Percentiles rank a stretch among this genome's conserved stretches.
phyloP scores from a whole-genome alignment of 129 eudicot species.

The Escallonia rubra region DNA sequence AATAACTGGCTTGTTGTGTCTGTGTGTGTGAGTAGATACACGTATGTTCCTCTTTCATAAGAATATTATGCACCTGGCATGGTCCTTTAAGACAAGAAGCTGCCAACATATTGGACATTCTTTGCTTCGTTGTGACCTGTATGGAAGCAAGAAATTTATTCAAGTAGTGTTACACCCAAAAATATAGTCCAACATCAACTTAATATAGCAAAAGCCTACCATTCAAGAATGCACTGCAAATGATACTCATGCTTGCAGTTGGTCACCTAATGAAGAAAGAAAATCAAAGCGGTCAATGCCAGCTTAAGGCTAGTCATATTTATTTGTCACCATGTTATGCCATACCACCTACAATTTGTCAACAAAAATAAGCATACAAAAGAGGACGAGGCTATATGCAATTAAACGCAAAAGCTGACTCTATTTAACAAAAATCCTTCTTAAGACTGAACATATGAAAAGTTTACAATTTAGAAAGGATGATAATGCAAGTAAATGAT shows the following conservation, averaged over 20 bases:
- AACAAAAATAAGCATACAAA: neutral
- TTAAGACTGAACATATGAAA: no score
- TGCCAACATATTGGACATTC: conserved; percentile 90
- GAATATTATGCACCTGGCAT: conserved; percentile 45
- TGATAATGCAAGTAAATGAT: no score
- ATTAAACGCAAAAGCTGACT: neutral
- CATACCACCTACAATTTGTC: conserved; percentile 2
- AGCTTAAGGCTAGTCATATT: neutral
- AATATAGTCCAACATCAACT: conserved; percentile 6
- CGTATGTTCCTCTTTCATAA: neutral
- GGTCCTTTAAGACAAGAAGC: conserved; percentile 54
- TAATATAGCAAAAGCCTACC: conserved; percentile 34
- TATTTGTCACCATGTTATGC: neutral
- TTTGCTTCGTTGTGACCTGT: conserved; percentile 77
- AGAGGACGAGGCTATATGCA: conserved; percentile 7
- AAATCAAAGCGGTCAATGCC: conserved; percentile 1
- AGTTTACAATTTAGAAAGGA: no score
- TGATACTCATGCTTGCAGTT: conserved; percentile 84
- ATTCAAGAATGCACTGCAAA: conserved; percentile 85
- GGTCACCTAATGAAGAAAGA: conserved; percentile 40
- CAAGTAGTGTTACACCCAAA: no score
- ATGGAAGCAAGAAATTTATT: neutral
- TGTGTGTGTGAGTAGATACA: neutral
- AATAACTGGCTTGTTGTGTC: no score
- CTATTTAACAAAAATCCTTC: no score